Conservation (phyloP, 805 yeast genomes). For the Lipomyces spencermartinsiae region DNA sequence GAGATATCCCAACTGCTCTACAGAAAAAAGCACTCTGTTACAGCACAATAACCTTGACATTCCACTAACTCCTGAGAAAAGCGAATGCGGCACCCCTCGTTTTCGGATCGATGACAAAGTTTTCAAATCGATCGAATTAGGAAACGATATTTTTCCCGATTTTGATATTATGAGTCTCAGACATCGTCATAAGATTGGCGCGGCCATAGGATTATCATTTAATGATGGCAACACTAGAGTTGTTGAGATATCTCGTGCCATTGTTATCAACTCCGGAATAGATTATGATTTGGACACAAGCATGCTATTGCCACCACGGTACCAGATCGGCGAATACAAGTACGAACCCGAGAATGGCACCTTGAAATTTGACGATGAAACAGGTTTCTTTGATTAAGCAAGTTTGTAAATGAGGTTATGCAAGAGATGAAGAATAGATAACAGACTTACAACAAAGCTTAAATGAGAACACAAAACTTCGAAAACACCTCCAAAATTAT, state of each 20-base stretch:
- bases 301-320: background rate
- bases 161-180: conserved; percentile 22
- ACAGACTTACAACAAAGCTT: too few species aligned
- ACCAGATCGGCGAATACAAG: background rate
- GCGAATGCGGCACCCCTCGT: conserved; percentile 11
- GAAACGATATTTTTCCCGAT: conserved; percentile 9
- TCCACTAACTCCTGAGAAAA: background rate
- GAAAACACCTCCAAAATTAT: too few species aligned
- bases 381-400: background rate
- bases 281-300: conserved; percentile 15
- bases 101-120: conserved; percentile 18
- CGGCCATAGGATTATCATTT: conserved; percentile 15
- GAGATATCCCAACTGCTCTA: background rate
- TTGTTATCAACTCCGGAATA: conserved; percentile 15
- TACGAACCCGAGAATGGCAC: background rate
- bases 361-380: background rate
- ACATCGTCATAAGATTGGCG: conserved; percentile 9
- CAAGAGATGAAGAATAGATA: background rate
- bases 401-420: background rate
- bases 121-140: conserved; percentile 4
- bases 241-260: conserved; percentile 6
- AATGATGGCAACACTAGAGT: conserved; percentile 21
- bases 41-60: conserved; percentile 8
- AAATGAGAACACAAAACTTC: too few species aligned
- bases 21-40: background rate